Conservation (phyloP, 306 rosid genomes). For the Cucurbita pepo region DNA sequence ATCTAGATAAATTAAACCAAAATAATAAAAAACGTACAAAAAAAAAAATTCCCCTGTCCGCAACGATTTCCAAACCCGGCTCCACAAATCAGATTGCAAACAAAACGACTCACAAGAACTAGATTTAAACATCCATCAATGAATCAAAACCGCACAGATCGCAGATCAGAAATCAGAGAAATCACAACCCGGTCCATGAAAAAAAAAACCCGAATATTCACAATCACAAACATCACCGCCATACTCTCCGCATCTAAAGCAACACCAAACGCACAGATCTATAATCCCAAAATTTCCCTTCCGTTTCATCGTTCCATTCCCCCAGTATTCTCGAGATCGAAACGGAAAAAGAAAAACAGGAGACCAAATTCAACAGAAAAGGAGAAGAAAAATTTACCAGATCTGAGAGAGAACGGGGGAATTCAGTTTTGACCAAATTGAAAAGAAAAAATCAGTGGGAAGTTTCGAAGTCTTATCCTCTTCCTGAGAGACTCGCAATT, state of each 20-base stretch:
- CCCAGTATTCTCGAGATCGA: background rate
- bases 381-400: background rate
- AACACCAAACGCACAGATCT: slow-evolving; percentile 1
- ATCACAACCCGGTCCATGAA: background rate
- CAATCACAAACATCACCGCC: background rate
- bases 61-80: background rate
- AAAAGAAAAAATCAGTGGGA: background rate
- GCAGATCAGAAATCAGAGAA: background rate
- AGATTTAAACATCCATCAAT: background rate
- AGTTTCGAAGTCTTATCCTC: background rate
- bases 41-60: background rate
- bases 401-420: background rate
- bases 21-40: background rate
- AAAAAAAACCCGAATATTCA: background rate
- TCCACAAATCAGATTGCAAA: background rate
- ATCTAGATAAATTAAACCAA: background rate
- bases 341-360: background rate
- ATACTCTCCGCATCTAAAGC: background rate
- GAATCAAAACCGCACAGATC: background rate
- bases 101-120: background rate
- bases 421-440: background rate
- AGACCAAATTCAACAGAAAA: background rate
- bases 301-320: background rate
- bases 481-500: background rate
- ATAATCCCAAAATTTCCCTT: background rate